These are phyloP conservation scores for Spergularia azorica DNA, from an alignment of 179 eudicot species.

Conservation along the genomic window DNA sequence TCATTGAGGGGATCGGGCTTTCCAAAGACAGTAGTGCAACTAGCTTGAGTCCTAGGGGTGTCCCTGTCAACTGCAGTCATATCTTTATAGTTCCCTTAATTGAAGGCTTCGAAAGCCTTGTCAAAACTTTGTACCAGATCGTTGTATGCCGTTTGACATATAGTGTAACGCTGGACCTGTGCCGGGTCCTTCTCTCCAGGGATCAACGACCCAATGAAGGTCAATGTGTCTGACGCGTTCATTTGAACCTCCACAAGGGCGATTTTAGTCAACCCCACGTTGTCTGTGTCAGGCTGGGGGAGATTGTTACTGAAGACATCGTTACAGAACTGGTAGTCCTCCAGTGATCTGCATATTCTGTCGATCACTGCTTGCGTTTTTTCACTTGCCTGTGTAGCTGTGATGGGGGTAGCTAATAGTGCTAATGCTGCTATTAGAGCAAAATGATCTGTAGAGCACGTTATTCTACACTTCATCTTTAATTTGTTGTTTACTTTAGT, in stretches of 20 bases:
- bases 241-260: slow-evolving; percentile 18
- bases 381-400: background rate
- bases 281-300: slow-evolving; percentile 22
- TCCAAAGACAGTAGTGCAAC: slow-evolving; percentile 19
- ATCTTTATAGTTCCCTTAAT: slow-evolving; percentile 2
- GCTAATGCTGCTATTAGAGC: background rate
- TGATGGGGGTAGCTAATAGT: background rate
- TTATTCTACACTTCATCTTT: background rate
- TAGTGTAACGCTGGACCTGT: background rate
- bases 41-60: slow-evolving; percentile 17
- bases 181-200: background rate
- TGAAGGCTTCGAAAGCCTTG: slow-evolving; percentile 16
- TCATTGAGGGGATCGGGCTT: slow-evolving; percentile 19
- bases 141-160: slow-evolving; percentile 21
- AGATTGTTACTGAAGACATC: slow-evolving; percentile 12
- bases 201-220: slow-evolving; percentile 18
- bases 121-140: slow-evolving; percentile 20
- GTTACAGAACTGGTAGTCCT: slow-evolving; percentile 29
- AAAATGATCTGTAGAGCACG: background rate
- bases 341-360: slow-evolving; percentile 19
- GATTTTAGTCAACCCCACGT: slow-evolving; percentile 15
- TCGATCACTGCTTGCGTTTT: slow-evolving; percentile 22
- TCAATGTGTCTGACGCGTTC: slow-evolving; percentile 24
- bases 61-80: slow-evolving; percentile 16
- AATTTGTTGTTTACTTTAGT: background rate